Conservation (phyloP, 2,329 filamentous ascomycete species). For the Alternaria conjuncta region DNA sequence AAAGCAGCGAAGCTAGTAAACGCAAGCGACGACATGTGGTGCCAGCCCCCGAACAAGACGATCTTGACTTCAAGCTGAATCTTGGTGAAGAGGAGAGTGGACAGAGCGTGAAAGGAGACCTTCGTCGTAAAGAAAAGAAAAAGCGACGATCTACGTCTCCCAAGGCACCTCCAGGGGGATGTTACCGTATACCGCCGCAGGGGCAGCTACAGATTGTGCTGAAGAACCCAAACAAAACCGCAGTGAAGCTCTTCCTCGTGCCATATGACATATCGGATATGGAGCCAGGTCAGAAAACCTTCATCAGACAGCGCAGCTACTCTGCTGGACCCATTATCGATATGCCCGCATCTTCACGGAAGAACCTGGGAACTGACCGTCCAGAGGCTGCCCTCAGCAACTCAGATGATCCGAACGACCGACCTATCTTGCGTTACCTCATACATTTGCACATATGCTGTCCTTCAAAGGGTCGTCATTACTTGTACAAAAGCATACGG, state of each 20-base stretch:
- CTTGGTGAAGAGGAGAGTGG: conserved; percentile 21
- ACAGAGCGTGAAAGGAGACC: conserved; percentile 35
- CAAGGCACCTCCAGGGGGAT: conserved; percentile 80
- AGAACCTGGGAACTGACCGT: conserved; percentile 59
- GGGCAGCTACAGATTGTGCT: conserved; percentile 96
- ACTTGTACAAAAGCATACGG: conserved; percentile 87
- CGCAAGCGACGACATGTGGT: conserved; percentile 48
- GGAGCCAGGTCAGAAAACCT: conserved; percentile 93
- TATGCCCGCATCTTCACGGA: conserved; percentile 60
- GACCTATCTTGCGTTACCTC: conserved; percentile 83
- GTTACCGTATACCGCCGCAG: conserved; percentile 91
- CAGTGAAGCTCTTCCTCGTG: conserved; percentile 92
- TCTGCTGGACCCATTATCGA: conserved; percentile 86
- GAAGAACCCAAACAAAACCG: conserved; percentile 98
- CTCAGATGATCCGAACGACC: conserved; percentile 61
- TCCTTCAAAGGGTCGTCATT: conserved; percentile 81
- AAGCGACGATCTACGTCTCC: conserved; percentile 64
- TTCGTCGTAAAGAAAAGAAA: conserved; percentile 60
- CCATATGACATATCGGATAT: conserved; percentile 93
- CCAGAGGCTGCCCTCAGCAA: conserved; percentile 60
- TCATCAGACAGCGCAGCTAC: conserved; percentile 92
- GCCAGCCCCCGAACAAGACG: conserved; percentile 32
- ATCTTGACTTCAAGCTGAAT: conserved; percentile 29
- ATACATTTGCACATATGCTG: conserved; percentile 94
- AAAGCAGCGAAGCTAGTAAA: conserved; percentile 49